Evolutionary conservation across 768 basidiomycete genomes (phyloP), one percentile per base, ranked within the genome.

Genomic region (Suillus tomentosus): DNA sequence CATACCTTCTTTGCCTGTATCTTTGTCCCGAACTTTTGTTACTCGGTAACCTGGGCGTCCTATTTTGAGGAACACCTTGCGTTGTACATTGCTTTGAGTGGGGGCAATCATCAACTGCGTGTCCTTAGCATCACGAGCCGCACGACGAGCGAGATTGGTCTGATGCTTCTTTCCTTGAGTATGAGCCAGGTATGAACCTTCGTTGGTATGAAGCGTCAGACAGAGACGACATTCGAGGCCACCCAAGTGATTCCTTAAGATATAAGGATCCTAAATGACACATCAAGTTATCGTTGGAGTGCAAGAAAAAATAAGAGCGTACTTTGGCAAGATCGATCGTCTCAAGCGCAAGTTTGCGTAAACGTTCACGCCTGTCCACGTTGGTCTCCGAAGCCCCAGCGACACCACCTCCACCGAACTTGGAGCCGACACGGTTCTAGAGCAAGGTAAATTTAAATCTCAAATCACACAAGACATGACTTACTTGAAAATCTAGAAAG

Each of bases 161-260:
- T 99, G 97, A 75, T 99, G 97, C 74, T 99, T 99, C 82, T 99
- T 99, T 24, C 97, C 97, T 80, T 99, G 97, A 0, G 97, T 99
- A 71, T 99, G 97, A 0, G 97, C 97, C 56, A 99, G 90, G 76
- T 99, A 99, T 17, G 96, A 97, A 22, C 97, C 97, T 79, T 99
- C 97, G 71, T 99, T 99, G n/a, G 96, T 98, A 79, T 99, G 97
- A 14, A 99, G 85, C 0, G 97, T 99, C 55, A 99, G 80, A 76
- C 97, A 99, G 36, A 99, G 85, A 71, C 96, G 94, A 81, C 97
- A 99, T 86, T 99, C 97, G 48, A 99, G 87, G 10, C 96, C 98
- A 48, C 97, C 97, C 64, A 99, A 85, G 77, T 99, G 97, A 76
- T 98, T 99, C 78, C 96, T 94, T 43, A 99, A 87, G 74, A 99